Evolutionary conservation across 345 rosid genomes (phyloP), one percentile per base, ranked within the genome.

Genomic region (Salix brachista): DNA sequence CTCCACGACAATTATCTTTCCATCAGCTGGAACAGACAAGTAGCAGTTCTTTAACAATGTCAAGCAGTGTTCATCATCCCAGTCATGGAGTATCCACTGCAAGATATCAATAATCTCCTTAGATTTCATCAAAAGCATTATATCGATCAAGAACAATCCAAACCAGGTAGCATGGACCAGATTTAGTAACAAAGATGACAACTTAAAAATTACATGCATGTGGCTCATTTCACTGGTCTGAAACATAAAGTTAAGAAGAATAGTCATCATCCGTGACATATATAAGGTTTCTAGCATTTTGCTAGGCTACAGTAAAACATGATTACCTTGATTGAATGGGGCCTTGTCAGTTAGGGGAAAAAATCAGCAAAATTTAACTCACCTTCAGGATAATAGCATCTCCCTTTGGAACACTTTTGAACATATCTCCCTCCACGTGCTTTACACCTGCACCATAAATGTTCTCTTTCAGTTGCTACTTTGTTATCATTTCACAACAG

Each of bases 401-500:
- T 9, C 25, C 48, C 39, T 21, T 37, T 67, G 70, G 70, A 34
- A 67, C 23, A 16, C 70, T 67, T 67, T 67, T 36, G 41, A 67
- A 67, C 70, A 67, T 37, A 37, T 67, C 70, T 37, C 70, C 70
- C 44, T 19, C 70, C 11, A 36, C 44, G 39, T 67, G 70, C 39
- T 67, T 36, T 12, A 67, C 70, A 34, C 70, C 69, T 65, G 69
- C 69, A 65, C 34, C 34, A 65, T 0, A 37, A 4, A 14, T 32
- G 34, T 50, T 50, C 58, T 50, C 58, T 50, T 48, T 50, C 21
- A 50, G 58, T 50, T 50, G 58, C 58, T 50, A 18, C 58, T 18
- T 50, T 50, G 21, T 50, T 19, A 18, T 18, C 58, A 50, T 50
- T 50, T 50, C 58, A 50, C 58, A 4, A 18, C 21, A 50, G n/a